Conservation (phyloP, 768 basidiomycete genomes). For the Leccinum variicolor region DNA sequence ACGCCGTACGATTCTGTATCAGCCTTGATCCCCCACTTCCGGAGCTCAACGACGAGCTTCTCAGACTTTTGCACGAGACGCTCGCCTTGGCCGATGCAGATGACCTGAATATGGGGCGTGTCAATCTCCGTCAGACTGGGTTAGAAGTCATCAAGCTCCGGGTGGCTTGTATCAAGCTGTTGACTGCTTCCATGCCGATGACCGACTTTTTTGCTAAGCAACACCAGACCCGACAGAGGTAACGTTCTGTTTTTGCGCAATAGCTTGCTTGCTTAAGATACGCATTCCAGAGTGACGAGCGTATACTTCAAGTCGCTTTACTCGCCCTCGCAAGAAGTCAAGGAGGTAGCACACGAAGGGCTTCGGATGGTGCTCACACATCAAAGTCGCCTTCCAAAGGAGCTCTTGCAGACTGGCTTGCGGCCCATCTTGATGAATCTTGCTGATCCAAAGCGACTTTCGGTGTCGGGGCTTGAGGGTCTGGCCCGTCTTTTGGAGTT, state of each 20-base stretch:
- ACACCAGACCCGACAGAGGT: constrained; percentile 83
- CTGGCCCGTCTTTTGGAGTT: constrained; percentile 91
- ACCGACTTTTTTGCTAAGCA: constrained; percentile 92
- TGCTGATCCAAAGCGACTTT: constrained; percentile 91
- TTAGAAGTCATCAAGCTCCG: constrained; percentile 86
- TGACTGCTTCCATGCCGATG: constrained; percentile 92
- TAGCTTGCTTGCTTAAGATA: constrained; percentile 2
- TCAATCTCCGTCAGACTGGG: constrained; percentile 70
- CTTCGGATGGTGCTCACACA: constrained; percentile 84
- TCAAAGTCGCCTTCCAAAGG: constrained; percentile 90
- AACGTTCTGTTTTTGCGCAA: constrained; percentile 12
- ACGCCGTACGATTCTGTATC: constrained; percentile 92
- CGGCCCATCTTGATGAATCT: constrained; percentile 98
- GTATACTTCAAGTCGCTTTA: constrained; percentile 99
- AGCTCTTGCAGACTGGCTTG: constrained; percentile 90
- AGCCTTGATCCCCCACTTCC: constrained; percentile 85
- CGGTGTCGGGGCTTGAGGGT: constrained; percentile 89
- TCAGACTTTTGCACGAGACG: constrained; percentile 89
- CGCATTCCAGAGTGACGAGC: constrained; percentile 68
- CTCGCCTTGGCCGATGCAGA: constrained; percentile 95
- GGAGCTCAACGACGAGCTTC: constrained; percentile 88
- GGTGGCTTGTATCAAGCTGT: constrained; percentile 87
- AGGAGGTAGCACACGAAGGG: constrained; percentile 93
- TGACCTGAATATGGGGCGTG: constrained; percentile 75
- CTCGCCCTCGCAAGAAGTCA: constrained; percentile 85